Conservation (phyloP, 306 rosid genomes). For the Cyclanthera cordifolia region DNA sequence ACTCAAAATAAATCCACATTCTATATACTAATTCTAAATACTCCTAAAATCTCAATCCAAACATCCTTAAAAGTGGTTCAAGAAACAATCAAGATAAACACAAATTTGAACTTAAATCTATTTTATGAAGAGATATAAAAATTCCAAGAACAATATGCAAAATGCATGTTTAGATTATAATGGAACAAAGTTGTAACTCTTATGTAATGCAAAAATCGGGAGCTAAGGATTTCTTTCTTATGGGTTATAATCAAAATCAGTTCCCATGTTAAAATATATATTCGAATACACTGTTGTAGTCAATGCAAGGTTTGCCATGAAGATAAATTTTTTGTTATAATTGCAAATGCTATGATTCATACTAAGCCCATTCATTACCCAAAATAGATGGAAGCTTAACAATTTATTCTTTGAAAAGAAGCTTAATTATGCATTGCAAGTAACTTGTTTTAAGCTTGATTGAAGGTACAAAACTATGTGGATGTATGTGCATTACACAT, state of each 20-base stretch:
- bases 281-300: background rate
- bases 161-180: background rate
- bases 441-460: background rate
- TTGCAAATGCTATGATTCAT: background rate
- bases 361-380: background rate
- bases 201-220: no score
- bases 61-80: conserved; percentile 5
- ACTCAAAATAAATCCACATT: no score
- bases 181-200: background rate
- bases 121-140: background rate
- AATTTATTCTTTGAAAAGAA: background rate
- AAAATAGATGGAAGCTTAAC: background rate
- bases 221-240: background rate
- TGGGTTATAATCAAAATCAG: background rate
- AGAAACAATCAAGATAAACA: conserved; percentile 11
- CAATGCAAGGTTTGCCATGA: background rate
- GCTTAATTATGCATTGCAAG: background rate
- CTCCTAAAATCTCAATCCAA: no score
- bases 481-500: background rate
- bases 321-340: background rate
- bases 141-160: background rate
- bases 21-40: no score
- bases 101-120: background rate
- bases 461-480: background rate
- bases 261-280: background rate